Evolutionary conservation across 192 early-diverging fungal genomes (phyloP).

Genomic region (Kickxella alabastrina): DNA sequence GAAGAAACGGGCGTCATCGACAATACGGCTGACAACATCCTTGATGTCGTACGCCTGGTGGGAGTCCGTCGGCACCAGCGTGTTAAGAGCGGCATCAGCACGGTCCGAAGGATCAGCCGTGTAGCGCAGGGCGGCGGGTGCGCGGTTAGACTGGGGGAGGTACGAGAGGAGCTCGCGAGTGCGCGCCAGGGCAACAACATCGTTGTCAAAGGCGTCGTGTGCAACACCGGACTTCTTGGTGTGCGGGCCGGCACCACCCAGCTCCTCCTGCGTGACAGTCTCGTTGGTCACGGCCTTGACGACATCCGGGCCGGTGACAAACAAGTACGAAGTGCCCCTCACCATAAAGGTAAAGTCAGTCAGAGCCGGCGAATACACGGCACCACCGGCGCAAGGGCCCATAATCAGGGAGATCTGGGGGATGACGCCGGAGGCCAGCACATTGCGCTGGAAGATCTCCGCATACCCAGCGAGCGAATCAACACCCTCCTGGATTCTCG

Average conservation of each 20-base stretch:
- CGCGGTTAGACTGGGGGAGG: constrained; percentile 80
- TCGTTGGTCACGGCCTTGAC: constrained; percentile 96
- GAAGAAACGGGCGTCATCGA: constrained; percentile 82
- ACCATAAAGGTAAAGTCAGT: constrained; percentile 99
- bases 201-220: constrained; percentile 89
- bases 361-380: constrained; percentile 95
- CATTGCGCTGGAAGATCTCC: constrained; percentile 95
- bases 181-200: constrained; percentile 77
- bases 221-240: constrained; percentile 91
- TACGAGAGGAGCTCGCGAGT: constrained; percentile 85
- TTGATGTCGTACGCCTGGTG: constrained; percentile 95
- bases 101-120: constrained; percentile 65
- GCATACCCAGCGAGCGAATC: constrained; percentile 94
- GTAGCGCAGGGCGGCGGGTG: constrained; percentile 57
- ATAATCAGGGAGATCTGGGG: constrained; percentile 96
- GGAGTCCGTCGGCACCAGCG: constrained; percentile 86
- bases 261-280: constrained; percentile 87
- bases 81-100: constrained; percentile 74
- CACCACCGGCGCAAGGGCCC: constrained; percentile 97
- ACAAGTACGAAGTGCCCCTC: constrained; percentile 89
- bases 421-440: constrained; percentile 86
- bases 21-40: constrained; percentile 74
- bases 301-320: constrained; percentile 96
- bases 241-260: constrained; percentile 88
- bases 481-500: constrained; percentile 97